Base-by-base conservation (phyloP, 129 eudicot species). In the Helichrysum umbraculigerum region DNA sequence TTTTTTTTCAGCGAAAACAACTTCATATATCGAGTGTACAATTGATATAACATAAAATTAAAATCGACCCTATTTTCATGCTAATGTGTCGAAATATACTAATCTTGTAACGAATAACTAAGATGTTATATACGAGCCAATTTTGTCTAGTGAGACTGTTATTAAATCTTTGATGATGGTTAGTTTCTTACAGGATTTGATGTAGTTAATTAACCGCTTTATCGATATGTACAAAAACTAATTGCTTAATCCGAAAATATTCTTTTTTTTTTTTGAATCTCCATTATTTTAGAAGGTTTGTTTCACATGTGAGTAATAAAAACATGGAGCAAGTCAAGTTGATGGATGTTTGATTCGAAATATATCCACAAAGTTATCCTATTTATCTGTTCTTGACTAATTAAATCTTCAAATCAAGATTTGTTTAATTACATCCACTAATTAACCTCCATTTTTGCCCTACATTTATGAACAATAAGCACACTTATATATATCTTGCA, bases 371-470 rank as follows among this genome's bases (percentile, higher is more conserved):
- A 70, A 78, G 1, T 70, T 61, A 78, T 70, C 82, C 82, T 70
- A 78, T 44, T 70, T 78, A 71, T 78, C 11, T 62, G 82, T 47
- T 78, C 10, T 78, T 78, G 82, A 78, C 82, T 78, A 41, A 60
- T 22, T 70, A 78, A 78, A 78, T 70, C 81, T 78, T 71, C 77
- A 70, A 22, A 61, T 61, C 15, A 14, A 71, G 57, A 44, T 70
- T 42, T 30, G 6, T 28, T 59, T 70, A 62, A 70, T 70, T 78
- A 32, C 71, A 20, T 61, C 82, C 72, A 78, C 77, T 37, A 25
- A 19, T 57, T 68, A 41, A 60, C 41, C 77, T 22, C 52, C 68
- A 35, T 15, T 4, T 37, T 58, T 73, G 63, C 34, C 29, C 21
- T n/a, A 22, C 25, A 60, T 39, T 34, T 76, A 33, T 52, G 9